Evolutionary conservation across 148 eudicot species (phyloP).

Genomic region (Simmondsia chinensis): DNA sequence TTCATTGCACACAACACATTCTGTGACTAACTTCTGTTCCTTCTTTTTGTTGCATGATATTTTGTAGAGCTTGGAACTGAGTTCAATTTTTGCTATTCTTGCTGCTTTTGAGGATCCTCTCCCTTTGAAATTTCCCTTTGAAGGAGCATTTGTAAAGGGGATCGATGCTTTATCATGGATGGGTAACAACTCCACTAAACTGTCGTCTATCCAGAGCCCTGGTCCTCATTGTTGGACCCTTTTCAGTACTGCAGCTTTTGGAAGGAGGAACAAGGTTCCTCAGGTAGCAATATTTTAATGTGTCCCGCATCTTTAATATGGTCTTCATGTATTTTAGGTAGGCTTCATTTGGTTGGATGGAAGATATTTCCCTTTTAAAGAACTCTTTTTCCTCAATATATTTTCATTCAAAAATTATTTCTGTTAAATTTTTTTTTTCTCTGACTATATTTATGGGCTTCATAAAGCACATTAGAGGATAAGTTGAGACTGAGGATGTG

Average conservation of each 20-base stretch:
- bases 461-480: too few species aligned
- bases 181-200: constrained; percentile 73
- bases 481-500: too few species aligned
- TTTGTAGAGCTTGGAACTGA: constrained; percentile 72
- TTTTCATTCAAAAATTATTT: too few species aligned
- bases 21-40: background rate
- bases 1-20: too few species aligned
- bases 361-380: too few species aligned
- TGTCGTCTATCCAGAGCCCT: constrained; percentile 21
- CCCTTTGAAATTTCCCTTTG: constrained; percentile 60
- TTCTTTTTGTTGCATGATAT: background rate
- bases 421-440: too few species aligned
- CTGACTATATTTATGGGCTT: too few species aligned
- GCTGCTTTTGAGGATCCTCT: constrained; percentile 95
- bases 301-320: background rate
- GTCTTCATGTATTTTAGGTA: too few species aligned
- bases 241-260: constrained; percentile 78
- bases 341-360: too few species aligned
- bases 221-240: constrained; percentile 92
- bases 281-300: constrained; percentile 48
- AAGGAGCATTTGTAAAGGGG: constrained; percentile 92
- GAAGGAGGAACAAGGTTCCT: constrained; percentile 85
- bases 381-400: too few species aligned
- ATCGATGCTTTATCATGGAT: constrained; percentile 91
- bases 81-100: constrained; percentile 95